Conservation (phyloP, 140 eudicot species). For the Flaveria floridana region DNA sequence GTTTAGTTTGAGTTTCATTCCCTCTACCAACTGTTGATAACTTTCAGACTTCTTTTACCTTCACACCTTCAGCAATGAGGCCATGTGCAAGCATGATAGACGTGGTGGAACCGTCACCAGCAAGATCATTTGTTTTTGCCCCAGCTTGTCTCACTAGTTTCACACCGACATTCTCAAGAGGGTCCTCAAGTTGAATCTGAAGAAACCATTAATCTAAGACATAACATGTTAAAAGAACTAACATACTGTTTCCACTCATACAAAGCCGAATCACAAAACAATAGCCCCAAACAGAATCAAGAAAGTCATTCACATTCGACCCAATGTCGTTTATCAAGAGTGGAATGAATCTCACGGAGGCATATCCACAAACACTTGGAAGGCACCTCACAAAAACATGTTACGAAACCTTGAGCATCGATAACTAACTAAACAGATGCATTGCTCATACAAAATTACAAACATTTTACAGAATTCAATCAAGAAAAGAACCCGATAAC, state of each 20-base stretch:
- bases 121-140: constrained; percentile 86
- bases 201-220: constrained; percentile 20
- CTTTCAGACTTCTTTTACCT: constrained; percentile 38
- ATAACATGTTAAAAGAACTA: constrained; percentile 1
- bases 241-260: background rate
- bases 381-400: constrained; percentile 3
- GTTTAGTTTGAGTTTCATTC: background rate
- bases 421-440: background rate
- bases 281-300: background rate
- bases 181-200: constrained; percentile 87
- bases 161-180: constrained; percentile 83
- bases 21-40: constrained; percentile 8
- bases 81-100: constrained; percentile 91
- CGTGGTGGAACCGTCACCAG: constrained; percentile 94
- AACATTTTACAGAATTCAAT: background rate
- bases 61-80: constrained; percentile 81
- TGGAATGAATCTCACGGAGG: background rate
- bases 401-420: too few relatives aligned
- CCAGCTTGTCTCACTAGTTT: constrained; percentile 93
- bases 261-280: constrained; percentile 7
- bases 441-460: background rate
- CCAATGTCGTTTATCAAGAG: background rate
- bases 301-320: background rate
- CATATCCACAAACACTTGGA: constrained; percentile 13
- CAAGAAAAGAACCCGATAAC: too few relatives aligned